Evolutionary conservation across 1,284 basidiomycete species (phyloP), one percentile per base, ranked within the genome.

Genomic region (Marasmius tenuissimus): DNA sequence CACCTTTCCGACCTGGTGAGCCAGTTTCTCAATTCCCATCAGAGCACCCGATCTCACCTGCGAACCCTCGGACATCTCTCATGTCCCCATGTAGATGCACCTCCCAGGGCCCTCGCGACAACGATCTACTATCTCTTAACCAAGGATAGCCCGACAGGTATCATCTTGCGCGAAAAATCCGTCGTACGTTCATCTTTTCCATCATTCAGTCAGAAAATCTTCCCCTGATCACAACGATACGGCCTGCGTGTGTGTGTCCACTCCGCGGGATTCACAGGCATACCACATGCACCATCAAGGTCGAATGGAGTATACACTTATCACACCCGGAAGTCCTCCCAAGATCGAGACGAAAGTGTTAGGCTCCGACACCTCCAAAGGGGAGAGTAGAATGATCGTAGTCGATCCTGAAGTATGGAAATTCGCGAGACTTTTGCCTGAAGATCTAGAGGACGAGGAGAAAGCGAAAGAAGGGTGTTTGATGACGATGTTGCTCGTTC

Each of bases 401-500:
- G 81, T 84, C 39, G 78, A 76, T 18, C 76, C 78, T 0, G 78
- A 77, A 2, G 74, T 82, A 22, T 84, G 81, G 81, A 84, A 84
- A 69, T 79, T 78, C 70, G 81, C 79, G 5, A 70, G 75, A 27
- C 68, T 85, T 12, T 75, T 81, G 2, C 68, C 71, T 1, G 75
- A 75, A 49, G 81, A 83, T 63, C 57, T 79, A 1, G 56, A 64
- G 4, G 59, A 63, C 3, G 64, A 65, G 27, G 62, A 68, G 22
- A 68, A 68, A 59, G 74, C 78, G 34, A 60, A 54, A 9, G 70
- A 69, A 0, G 78, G 81, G 4, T 82, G 81, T 62, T 68, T 84
- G 53, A 82, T 84, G 63, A 79, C 78, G 6, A 81, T 83, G 67
- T 78, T 83, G 9, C 80, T 82, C 6, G 76, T 81, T 27, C 80